Evolutionary conservation across 2,329 filamentous ascomycete genomes (phyloP).

Genomic region (Xylaria sp.): DNA sequence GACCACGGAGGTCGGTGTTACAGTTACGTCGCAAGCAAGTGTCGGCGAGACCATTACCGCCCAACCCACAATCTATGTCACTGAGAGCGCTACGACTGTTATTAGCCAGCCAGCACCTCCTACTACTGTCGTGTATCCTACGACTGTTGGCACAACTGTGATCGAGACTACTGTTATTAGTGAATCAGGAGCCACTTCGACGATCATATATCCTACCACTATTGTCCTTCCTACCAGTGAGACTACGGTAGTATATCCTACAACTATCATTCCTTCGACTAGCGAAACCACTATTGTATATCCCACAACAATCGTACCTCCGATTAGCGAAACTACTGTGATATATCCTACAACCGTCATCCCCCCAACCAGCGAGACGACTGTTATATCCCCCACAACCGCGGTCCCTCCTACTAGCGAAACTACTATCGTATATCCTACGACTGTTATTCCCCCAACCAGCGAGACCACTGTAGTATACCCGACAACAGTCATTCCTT

Average conservation of each 20-base stretch:
- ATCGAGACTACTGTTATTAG: slow-evolving; percentile 6
- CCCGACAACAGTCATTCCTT: slow-evolving; percentile 18
- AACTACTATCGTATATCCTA: not conserved
- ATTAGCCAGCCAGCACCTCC: slow-evolving; percentile 47
- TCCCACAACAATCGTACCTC: not conserved
- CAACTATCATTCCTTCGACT: not conserved
- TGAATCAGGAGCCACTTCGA: slow-evolving; percentile 10
- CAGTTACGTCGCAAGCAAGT: slow-evolving; percentile 54
- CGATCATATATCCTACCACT: slow-evolving; percentile 24
- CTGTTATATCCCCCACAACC: slow-evolving; percentile 41
- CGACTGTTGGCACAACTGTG: slow-evolving; percentile 31
- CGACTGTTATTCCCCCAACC: not conserved
- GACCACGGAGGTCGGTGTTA: slow-evolving; percentile 54
- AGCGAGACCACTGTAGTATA: slow-evolving; percentile 8
- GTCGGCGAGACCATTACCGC: slow-evolving; percentile 51
- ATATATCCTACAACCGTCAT: slow-evolving; percentile 6
- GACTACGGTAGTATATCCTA: not conserved
- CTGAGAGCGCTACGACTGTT: slow-evolving; percentile 49
- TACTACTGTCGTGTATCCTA: slow-evolving; percentile 41
- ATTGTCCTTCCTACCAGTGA: slow-evolving; percentile 1
- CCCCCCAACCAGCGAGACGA: slow-evolving; percentile 27
- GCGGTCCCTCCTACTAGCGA: not conserved
- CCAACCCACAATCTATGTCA: slow-evolving; percentile 50
- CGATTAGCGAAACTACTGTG: not conserved
- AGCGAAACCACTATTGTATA: not conserved